Evolutionary conservation across 176 grass and related monocot genomes (phyloP).

Genomic region (Triticum turgidum): DNA sequence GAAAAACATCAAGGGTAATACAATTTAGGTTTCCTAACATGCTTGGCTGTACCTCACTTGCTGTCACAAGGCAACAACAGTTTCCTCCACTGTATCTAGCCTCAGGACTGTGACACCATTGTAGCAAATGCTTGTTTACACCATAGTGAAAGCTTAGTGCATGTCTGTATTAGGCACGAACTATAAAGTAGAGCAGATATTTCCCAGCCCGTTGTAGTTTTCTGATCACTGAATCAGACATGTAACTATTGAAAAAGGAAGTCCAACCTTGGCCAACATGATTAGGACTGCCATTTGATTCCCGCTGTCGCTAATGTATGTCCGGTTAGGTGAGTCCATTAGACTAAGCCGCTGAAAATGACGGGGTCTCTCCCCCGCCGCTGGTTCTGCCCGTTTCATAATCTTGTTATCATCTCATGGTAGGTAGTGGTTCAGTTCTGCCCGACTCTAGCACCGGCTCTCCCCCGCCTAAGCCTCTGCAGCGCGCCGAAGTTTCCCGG

Average conservation of each 20-base stretch:
- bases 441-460: not conserved
- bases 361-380: not conserved
- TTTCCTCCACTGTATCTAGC: not conserved
- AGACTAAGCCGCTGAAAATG: conserved; percentile 29
- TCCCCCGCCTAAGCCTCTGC: not conserved
- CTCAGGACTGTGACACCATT: not conserved
- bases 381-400: not conserved
- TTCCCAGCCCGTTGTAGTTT: not conserved
- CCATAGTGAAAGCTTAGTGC: conserved; percentile 24
- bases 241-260: not conserved
- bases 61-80: not conserved
- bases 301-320: not conserved
- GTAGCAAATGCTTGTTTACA: not conserved
- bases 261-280: conserved; percentile 13
- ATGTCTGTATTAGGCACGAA: not conserved
- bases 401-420: not conserved
- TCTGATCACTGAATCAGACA: conserved; percentile 9
- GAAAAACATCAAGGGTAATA: not conserved
- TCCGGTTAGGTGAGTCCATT: conserved; percentile 20
- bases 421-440: not conserved
- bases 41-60: not conserved
- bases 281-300: conserved; percentile 29
- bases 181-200: conserved; percentile 36
- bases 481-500: not conserved
- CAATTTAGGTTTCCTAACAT: not conserved